Conservation (phyloP, 164 flowering plant genomes). For the Liriodendron chinense region DNA sequence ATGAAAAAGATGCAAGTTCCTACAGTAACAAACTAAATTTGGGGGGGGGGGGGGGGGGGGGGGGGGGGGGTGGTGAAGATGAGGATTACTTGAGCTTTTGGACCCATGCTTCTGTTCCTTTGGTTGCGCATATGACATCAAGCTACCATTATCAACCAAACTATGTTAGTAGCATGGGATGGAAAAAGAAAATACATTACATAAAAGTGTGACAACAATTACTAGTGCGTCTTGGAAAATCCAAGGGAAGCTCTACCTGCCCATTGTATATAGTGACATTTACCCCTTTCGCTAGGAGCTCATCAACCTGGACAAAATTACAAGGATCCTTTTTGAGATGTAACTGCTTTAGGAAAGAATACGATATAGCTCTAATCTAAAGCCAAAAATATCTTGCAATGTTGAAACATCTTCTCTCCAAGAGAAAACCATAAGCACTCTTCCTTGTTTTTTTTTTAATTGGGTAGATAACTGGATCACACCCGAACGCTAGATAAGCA, state of each 20-base stretch:
- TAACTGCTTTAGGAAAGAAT: background rate
- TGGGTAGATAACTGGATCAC: background rate
- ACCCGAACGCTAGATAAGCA: background rate
- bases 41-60: background rate
- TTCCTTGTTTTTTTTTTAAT: too few relatives aligned
- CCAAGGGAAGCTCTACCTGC: constrained; percentile 46
- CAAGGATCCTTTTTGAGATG: background rate
- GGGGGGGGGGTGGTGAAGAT: background rate
- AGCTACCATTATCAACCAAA: constrained; percentile 38
- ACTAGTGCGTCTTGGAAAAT: background rate
- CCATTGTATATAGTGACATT: constrained; percentile 85
- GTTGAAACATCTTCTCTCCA: background rate
- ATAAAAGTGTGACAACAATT: background rate
- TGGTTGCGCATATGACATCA: constrained; percentile 85
- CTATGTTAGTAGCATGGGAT: background rate
- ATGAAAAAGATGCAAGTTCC: background rate
- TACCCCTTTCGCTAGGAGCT: constrained; percentile 70
- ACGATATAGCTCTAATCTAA: background rate
- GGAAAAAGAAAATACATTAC: background rate
- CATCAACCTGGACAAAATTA: constrained; percentile 55
- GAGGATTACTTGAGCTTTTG: constrained; percentile 68
- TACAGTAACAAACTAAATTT: background rate
- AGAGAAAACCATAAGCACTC: background rate
- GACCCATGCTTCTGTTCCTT: constrained; percentile 88
- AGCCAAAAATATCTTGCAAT: background rate